Base-by-base conservation (phyloP, 352 stramenopile species). In the Phytophthora quininea region DNA sequence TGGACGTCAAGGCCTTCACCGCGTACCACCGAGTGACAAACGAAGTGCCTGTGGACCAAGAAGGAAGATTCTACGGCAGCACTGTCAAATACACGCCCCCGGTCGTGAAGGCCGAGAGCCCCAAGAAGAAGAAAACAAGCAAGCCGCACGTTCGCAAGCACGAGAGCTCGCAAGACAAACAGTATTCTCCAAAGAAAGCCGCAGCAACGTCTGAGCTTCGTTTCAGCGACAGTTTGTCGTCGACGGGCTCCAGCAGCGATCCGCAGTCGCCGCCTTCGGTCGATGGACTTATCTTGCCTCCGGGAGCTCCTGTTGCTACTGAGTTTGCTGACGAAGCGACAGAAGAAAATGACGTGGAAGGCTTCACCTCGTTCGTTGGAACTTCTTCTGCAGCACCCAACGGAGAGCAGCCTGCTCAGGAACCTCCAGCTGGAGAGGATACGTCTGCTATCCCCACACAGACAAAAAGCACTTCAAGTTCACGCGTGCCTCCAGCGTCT, bases 1-100 rank as follows among this genome's bases (percentile, higher is more conserved):
- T 96, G 64, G 67, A 91, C 29, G 86, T 92, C 52, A 91, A 93
- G 71, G 74, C 88, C 61, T 96, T 92, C 62, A 91, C 76, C 8
- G 79, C 74, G 14, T 89, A 88, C 43, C 71, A 88, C 58, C 73
- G 80, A 2, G 76, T 80, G 24, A 63, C 76, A 8, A 80, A 72
- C 31, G 55, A 76, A 37, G 77, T 81, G 60, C 19, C 75, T 2
- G 84, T 92, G 37, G 87, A 90, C 63, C 88, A 84, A 61, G 82
- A 90, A 54, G 86, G 86, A 19, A 74, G 76, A 33, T 93, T 93
- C 70, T 76, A 76, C 15, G 69, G 62, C 31, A 75, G 64, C 19
- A 60, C 45, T 11, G 29, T 46, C 19, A 74, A 61, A 49, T 67
- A 73, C 38, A 48, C 38, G 27, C 52, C 50, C 47, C 52, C 53